A percentile compares a stretch with the other conserved stretches of the same genome.
phyloP scores from a whole-genome alignment of 495 filamentous ascomycete species.

The Penicillium malachiteum region DNA sequence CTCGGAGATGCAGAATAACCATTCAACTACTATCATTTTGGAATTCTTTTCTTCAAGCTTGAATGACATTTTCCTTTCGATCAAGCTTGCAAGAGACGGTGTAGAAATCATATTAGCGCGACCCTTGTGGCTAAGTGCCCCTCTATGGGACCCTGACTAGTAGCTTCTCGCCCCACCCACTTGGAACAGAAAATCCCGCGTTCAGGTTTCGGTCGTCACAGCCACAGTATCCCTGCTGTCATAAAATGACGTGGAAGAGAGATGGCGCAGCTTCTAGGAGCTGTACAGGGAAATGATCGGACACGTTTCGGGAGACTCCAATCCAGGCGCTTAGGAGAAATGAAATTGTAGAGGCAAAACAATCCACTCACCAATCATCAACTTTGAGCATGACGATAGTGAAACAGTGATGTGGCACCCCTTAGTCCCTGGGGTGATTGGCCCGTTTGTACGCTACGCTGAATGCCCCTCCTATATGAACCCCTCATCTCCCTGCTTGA shows the following conservation, averaged over 20 bases:
- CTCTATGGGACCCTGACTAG: not conserved
- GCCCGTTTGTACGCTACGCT: not conserved
- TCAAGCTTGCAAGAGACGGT: too few species aligned
- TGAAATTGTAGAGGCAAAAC: not conserved
- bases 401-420: constrained; percentile 3
- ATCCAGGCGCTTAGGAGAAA: not conserved
- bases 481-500: constrained; percentile 1
- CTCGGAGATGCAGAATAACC: too few species aligned
- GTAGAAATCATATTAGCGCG: too few species aligned
- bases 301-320: not conserved
- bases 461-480: constrained; percentile 4
- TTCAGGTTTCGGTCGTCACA: not conserved
- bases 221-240: not conserved
- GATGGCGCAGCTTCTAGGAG: not conserved
- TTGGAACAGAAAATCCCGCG: not conserved
- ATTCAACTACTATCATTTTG: too few species aligned
- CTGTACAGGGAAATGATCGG: not conserved
- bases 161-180: not conserved
- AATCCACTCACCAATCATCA: not conserved
- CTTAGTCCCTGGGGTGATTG: not conserved
- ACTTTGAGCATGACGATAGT: not conserved
- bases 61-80: too few species aligned
- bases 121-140: not conserved
- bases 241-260: not conserved
- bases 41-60: too few species aligned